A percentile compares a stretch with the other conserved stretches of the same genome.
Evolutionary conservation across 345 rosid species (phyloP).

Genomic region (Fremontodendron californicum): DNA sequence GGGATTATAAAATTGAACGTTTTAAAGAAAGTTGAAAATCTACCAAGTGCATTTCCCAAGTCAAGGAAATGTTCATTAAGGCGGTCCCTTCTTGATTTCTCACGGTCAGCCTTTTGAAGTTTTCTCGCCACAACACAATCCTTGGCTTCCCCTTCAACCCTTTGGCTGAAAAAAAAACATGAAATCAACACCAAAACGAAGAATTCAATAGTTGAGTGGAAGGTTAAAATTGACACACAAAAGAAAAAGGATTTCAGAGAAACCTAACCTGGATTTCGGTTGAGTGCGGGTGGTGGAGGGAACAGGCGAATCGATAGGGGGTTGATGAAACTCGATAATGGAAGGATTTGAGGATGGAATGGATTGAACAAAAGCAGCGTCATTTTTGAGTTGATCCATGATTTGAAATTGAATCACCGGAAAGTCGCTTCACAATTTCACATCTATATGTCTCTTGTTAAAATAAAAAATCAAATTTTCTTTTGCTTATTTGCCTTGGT

Average conservation of each 20-base stretch:
- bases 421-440: background rate
- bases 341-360: conserved; percentile 19
- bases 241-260: no score
- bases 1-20: background rate
- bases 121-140: conserved; percentile 50
- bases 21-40: background rate
- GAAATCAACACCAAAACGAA: background rate
- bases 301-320: conserved; percentile 20
- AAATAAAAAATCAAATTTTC: no score
- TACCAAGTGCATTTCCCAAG: conserved; percentile 78
- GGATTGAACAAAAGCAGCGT: conserved; percentile 19
- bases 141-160: conserved; percentile 37
- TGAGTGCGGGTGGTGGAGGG: conserved; percentile 15
- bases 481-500: background rate
- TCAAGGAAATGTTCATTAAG: conserved; percentile 80
- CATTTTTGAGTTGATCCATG: conserved; percentile 20
- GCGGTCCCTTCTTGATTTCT: conserved; percentile 85
- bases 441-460: background rate
- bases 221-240: background rate
- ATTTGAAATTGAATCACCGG: background rate
- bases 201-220: background rate
- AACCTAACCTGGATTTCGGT: conserved; percentile 25
- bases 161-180: conserved; percentile 24
- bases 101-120: conserved; percentile 86
- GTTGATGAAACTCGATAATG: conserved; percentile 31